Evolutionary conservation across 495 filamentous ascomycete species (phyloP).

Genomic region (Penicillium turbatum): DNA sequence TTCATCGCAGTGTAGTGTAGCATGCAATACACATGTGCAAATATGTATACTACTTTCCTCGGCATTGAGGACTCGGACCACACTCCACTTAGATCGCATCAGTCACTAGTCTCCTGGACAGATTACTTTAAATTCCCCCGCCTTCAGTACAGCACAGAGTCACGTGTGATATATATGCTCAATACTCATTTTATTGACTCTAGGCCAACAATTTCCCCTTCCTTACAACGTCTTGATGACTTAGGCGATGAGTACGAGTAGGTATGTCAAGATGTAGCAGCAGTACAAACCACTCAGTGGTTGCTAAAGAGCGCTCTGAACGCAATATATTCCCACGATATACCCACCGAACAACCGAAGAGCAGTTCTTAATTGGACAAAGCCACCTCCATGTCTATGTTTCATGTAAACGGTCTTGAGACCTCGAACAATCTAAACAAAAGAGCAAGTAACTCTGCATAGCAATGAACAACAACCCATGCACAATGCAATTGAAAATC

Average conservation of each 20-base stretch:
- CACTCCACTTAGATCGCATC: not conserved
- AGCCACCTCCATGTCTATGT: not conserved
- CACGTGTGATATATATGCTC: not conserved
- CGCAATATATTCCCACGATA: too few relatives aligned
- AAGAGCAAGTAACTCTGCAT: constrained; percentile 2
- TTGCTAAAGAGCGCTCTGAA: too few relatives aligned
- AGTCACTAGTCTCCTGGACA: not conserved
- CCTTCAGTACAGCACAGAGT: not conserved
- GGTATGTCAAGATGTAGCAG: too few relatives aligned
- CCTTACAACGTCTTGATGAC: not conserved
- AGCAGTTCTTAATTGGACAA: not conserved
- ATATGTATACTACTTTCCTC: not conserved
- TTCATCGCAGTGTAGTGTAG: not conserved
- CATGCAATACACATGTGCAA: not conserved
- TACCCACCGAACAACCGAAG: not conserved
- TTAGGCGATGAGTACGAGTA: too few relatives aligned
- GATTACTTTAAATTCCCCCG: constrained; percentile 1
- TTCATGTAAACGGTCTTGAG: not conserved
- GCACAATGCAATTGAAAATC: constrained; percentile 13
- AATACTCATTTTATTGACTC: too few relatives aligned
- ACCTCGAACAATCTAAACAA: constrained; percentile 9
- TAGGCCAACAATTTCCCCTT: too few relatives aligned
- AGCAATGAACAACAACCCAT: constrained; percentile 4
- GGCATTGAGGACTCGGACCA: not conserved
- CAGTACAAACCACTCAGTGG: too few relatives aligned